phyloP scores from a whole-genome alignment of 176 grass and related monocot species.

The Miscanthus lutarioriparius region DNA sequence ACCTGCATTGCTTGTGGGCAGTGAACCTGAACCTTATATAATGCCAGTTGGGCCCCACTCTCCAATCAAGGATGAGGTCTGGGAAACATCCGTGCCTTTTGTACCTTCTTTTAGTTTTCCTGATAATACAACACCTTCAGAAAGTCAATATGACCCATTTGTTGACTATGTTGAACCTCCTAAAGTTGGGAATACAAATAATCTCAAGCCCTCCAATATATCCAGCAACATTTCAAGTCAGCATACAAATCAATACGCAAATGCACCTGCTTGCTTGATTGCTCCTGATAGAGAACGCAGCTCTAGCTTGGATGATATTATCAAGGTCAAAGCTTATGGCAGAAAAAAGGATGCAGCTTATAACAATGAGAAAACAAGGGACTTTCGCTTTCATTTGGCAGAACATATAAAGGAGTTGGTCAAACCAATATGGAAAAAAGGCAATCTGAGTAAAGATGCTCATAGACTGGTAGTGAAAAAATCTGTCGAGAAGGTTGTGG shows the following conservation, averaged over 20 bases:
- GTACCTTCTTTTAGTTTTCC: constrained; percentile 54
- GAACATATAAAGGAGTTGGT: constrained; percentile 72
- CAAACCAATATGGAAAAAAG: constrained; percentile 67
- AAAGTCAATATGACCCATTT: constrained; percentile 49
- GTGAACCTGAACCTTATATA: constrained; percentile 25
- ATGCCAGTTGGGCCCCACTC: constrained; percentile 11
- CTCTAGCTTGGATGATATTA: constrained; percentile 40
- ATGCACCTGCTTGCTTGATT: constrained; percentile 37
- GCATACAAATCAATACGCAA: constrained; percentile 37
- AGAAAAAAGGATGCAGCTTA: constrained; percentile 28
- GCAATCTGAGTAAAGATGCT: constrained; percentile 64
- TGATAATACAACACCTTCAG: constrained; percentile 29
- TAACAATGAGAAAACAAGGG: constrained; percentile 28
- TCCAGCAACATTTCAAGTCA: constrained; percentile 37
- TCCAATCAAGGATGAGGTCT: constrained; percentile 51
- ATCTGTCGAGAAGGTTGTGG: constrained; percentile 57
- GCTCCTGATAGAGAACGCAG: constrained; percentile 29
- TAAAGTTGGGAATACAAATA: constrained; percentile 43
- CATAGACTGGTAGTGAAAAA: constrained; percentile 68
- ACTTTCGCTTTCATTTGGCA: constrained; percentile 59
- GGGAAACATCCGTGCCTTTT: constrained; percentile 75
- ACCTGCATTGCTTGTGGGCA: constrained; percentile 24
- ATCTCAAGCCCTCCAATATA: constrained; percentile 41
- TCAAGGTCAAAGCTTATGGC: constrained; percentile 30
- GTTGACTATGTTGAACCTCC: constrained; percentile 43